These are phyloP conservation scores for Globisporangium ultimum DNA, from an alignment of 352 stramenopile species.

Conservation along the genomic window DNA sequence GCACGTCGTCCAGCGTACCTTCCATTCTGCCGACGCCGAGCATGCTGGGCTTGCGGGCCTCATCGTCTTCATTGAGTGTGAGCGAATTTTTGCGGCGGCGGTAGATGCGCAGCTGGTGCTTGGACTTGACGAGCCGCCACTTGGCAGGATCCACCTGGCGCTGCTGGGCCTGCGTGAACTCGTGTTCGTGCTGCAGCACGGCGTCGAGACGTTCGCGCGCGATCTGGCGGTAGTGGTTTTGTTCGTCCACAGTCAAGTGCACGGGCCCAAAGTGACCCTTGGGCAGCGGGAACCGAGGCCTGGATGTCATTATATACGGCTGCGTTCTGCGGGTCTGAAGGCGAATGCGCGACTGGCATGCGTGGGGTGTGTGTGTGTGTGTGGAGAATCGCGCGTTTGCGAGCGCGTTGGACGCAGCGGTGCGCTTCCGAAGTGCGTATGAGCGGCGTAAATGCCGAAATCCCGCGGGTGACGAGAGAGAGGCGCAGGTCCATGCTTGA, in stretches of 20 bases:
- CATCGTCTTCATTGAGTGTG: background rate
- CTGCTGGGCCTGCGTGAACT: conserved; percentile 20
- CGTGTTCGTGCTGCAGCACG: conserved; percentile 31
- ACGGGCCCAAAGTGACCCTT: conserved; percentile 26
- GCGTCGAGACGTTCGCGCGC: conserved; percentile 23
- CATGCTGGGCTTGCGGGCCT: conserved; percentile 20
- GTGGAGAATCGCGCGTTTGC: no score
- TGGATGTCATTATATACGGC: background rate
- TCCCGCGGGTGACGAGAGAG: no score
- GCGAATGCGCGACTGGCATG: background rate
- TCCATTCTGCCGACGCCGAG: conserved; percentile 33
- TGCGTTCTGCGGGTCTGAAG: background rate
- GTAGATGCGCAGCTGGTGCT: conserved; percentile 39
- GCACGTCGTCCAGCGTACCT: conserved; percentile 43
- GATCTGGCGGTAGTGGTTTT: conserved; percentile 24
- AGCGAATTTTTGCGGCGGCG: conserved; percentile 14
- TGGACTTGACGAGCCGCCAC: conserved; percentile 40
- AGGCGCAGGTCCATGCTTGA: no score
- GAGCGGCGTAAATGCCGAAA: no score
- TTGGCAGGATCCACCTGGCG: conserved; percentile 28
- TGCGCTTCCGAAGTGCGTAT: no score
- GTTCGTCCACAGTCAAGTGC: conserved; percentile 22
- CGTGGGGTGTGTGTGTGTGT: no score
- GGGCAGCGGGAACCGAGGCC: conserved; percentile 19
- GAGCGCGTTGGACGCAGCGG: no score